These are phyloP conservation scores for Botrytis squamosa DNA, from an alignment of 2,329 filamentous ascomycete species.

Conservation along the genomic window DNA sequence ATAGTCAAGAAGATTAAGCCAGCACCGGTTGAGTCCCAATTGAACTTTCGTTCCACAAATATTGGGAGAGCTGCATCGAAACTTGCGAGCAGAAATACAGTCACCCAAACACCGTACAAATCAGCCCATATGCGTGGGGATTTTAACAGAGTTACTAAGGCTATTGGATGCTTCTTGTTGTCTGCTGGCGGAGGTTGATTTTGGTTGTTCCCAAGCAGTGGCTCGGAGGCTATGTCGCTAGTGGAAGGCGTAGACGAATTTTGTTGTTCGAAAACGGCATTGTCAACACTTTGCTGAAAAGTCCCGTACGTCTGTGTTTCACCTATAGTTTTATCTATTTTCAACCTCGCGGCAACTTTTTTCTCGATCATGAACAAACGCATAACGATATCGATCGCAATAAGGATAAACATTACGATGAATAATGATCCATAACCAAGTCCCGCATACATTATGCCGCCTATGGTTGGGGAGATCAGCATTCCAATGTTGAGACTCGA, in stretches of 20 bases:
- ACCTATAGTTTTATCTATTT: slow-evolving; percentile 27
- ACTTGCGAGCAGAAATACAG: slow-evolving; percentile 50
- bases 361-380: slow-evolving; percentile 57
- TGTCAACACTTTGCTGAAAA: not conserved
- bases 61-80: slow-evolving; percentile 56
- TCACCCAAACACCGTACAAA: slow-evolving; percentile 45
- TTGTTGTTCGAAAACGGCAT: not conserved
- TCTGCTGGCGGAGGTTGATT: slow-evolving; percentile 17
- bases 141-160: slow-evolving; percentile 41
- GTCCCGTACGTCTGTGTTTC: slow-evolving; percentile 7
- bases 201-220: slow-evolving; percentile 23
- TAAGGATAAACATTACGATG: slow-evolving; percentile 54
- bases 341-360: slow-evolving; percentile 48
- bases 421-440: slow-evolving; percentile 60
- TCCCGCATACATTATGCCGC: slow-evolving; percentile 25
- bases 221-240: not conserved
- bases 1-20: slow-evolving; percentile 58
- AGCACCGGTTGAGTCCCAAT: slow-evolving; percentile 53
- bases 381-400: slow-evolving; percentile 53
- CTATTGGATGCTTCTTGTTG: slow-evolving; percentile 20
- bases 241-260: not conserved
- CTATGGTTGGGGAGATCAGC: slow-evolving; percentile 48
- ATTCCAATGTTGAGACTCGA: slow-evolving; percentile 57
- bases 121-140: slow-evolving; percentile 43
- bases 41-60: slow-evolving; percentile 52